Evolutionary conservation across 1,284 basidiomycete species (phyloP), one percentile per base, ranked within the genome.

Genomic region (Rhodotorula sp.): DNA sequence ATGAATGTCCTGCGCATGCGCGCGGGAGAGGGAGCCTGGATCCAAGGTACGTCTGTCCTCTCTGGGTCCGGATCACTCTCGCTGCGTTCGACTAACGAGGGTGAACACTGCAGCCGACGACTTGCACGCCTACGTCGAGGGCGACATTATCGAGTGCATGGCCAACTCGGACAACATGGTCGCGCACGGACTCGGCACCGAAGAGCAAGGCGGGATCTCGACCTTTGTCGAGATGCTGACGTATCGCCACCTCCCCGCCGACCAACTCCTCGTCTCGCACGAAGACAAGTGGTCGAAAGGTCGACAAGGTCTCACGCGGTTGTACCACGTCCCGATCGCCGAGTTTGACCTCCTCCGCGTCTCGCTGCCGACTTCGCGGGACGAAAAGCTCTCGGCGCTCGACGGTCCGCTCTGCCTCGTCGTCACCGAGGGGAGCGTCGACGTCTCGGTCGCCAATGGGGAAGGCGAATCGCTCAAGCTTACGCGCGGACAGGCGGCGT

Each of bases 121-220:
- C 48, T 30, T 66, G 10, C 63, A 67, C 48, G 63, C 66, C 0
- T 70, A 67, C 33, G 66, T 70, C 33, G 66, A 62, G 49, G 75
- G 75, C 29, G 70, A 74, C 65, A 71, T 74, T 24, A 74, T 76
- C 62, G 75, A 76, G 42, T 76, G 75, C 62, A 76, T 76, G 75
- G 62, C 62, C 42, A 62, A 62, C 26, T 62, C 62, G 49, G 62
- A 62, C 62, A 62, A 53, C 62, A 62, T 62, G 75, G 75, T 76
- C 55, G 73, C 72, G 18, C 75, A 76, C 49, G 75, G 75, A 1
- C 69, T 76, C 54, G 71, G 71, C 6, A 65, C 68, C 12, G 60
- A 64, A 12, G 70, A 72, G 33, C 70, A 72, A 53, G 75, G 75
- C 30, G 75, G 75, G 8, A 62, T 66, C 44, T 26, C 57, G 18